These are phyloP conservation scores for Fusarium metavorans DNA, from an alignment of 2,329 filamentous ascomycete genomes.

Conservation along the genomic window DNA sequence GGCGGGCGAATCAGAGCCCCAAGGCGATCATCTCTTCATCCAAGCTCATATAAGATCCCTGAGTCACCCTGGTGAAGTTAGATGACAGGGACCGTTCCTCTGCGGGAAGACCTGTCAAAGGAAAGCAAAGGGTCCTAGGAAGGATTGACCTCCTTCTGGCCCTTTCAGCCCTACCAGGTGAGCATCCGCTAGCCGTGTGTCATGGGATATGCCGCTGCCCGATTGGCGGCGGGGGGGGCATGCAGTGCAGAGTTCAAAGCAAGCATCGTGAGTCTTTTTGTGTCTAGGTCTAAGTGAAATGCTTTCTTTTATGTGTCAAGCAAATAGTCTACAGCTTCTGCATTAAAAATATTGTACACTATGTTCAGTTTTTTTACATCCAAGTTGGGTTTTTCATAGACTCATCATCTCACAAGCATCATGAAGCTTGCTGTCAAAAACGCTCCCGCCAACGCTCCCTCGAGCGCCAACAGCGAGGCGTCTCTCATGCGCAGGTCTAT, in stretches of 20 bases:
- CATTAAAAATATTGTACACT: slow-evolving; percentile 36
- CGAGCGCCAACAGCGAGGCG: slow-evolving; percentile 75
- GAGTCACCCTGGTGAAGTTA: slow-evolving; percentile 28
- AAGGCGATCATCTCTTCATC: slow-evolving; percentile 12
- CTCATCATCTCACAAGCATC: slow-evolving; percentile 53
- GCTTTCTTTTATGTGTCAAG: not conserved
- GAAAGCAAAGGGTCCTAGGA: not conserved
- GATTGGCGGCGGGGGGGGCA: slow-evolving; percentile 19
- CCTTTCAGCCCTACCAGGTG: slow-evolving; percentile 32
- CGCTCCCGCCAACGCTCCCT: slow-evolving; percentile 76
- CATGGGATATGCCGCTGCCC: slow-evolving; percentile 9
- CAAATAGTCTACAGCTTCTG: slow-evolving; percentile 26
- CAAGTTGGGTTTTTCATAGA: slow-evolving; percentile 22
- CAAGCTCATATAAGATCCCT: slow-evolving; percentile 33
- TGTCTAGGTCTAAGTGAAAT: not conserved
- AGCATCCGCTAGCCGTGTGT: not conserved
- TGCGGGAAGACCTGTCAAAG: not conserved
- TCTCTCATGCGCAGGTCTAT: slow-evolving; percentile 76
- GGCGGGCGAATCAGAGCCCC: slow-evolving; percentile 23
- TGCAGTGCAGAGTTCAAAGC: not conserved
- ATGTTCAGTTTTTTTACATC: slow-evolving; percentile 22
- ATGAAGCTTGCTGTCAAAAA: slow-evolving; percentile 67
- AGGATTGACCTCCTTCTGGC: slow-evolving; percentile 13
- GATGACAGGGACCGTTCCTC: slow-evolving; percentile 20
- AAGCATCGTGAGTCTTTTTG: slow-evolving; percentile 3